Evolutionary conservation across 1,139 yeast species (phyloP).

Genomic region (Candida sojae): DNA sequence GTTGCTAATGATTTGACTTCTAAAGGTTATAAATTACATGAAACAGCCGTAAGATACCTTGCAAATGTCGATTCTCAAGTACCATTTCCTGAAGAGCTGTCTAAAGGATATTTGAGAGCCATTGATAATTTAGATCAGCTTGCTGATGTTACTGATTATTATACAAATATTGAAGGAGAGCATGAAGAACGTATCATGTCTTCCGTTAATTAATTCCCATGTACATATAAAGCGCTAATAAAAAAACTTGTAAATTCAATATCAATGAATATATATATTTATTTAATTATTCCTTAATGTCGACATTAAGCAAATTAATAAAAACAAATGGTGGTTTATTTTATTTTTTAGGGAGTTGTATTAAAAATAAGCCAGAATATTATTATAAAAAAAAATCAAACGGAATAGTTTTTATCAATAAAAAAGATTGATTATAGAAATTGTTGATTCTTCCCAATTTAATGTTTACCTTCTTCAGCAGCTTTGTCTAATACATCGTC

Average conservation of each 20-base stretch:
- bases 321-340: not conserved
- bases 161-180: slow-evolving; percentile 49
- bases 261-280: slow-evolving; percentile 1
- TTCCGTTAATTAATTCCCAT: slow-evolving; percentile 2
- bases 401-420: too few species aligned
- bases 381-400: not conserved
- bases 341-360: not conserved
- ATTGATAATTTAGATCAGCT: slow-evolving; percentile 65
- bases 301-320: not conserved
- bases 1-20: slow-evolving; percentile 61
- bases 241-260: slow-evolving; percentile 3
- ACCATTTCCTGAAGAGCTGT: slow-evolving; percentile 52
- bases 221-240: not conserved
- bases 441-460: not conserved
- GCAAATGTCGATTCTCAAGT: slow-evolving; percentile 65
- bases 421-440: not conserved
- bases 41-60: slow-evolving; percentile 68
- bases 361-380: not conserved
- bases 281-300: not conserved
- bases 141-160: slow-evolving; percentile 80
- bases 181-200: slow-evolving; percentile 11
- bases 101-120: slow-evolving; percentile 57
- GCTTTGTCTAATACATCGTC: slow-evolving; percentile 61
- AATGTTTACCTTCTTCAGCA: slow-evolving; percentile 32
- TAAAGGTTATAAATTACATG: slow-evolving; percentile 60